Evolutionary conservation across 2,329 filamentous ascomycete species (phyloP).

Genomic region (Fusarium oxysporum): DNA sequence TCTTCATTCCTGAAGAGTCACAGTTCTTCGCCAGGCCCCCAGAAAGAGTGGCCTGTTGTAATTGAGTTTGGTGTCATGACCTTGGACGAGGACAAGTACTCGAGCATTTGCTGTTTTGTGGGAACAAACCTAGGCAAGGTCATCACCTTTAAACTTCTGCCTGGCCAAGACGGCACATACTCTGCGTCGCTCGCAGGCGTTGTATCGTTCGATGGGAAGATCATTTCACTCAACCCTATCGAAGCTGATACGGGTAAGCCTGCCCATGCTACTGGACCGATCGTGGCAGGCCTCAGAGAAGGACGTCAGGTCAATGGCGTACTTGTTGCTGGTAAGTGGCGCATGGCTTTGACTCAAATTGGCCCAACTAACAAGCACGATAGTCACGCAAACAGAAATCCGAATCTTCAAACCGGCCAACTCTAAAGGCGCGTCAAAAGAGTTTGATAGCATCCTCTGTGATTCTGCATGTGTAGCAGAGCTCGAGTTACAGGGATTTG

Average conservation of each 20-base stretch:
- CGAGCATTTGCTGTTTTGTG: constrained; percentile 91
- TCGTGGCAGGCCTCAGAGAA: constrained; percentile 80
- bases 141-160: constrained; percentile 90
- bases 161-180: constrained; percentile 75
- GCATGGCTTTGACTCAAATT: too few relatives aligned
- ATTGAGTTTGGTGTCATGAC: constrained; percentile 96
- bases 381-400: constrained; percentile 77
- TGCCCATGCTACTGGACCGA: constrained; percentile 78
- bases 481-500: constrained; percentile 79
- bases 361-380: constrained; percentile 43
- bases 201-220: constrained; percentile 71
- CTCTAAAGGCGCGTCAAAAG: constrained; percentile 90
- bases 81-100: constrained; percentile 93
- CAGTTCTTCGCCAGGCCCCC: constrained; percentile 50
- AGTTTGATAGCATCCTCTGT: constrained; percentile 86
- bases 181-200: constrained; percentile 77
- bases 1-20: constrained; percentile 73
- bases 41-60: constrained; percentile 79
- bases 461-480: constrained; percentile 83
- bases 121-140: constrained; percentile 88
- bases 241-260: constrained; percentile 80
- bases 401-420: constrained; percentile 88
- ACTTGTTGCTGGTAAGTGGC: constrained; percentile 75
- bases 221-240: constrained; percentile 84
- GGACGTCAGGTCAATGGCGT: constrained; percentile 83